phyloP scores from a whole-genome alignment of 768 basidiomycete species.

The Podaxis pistillaris region DNA sequence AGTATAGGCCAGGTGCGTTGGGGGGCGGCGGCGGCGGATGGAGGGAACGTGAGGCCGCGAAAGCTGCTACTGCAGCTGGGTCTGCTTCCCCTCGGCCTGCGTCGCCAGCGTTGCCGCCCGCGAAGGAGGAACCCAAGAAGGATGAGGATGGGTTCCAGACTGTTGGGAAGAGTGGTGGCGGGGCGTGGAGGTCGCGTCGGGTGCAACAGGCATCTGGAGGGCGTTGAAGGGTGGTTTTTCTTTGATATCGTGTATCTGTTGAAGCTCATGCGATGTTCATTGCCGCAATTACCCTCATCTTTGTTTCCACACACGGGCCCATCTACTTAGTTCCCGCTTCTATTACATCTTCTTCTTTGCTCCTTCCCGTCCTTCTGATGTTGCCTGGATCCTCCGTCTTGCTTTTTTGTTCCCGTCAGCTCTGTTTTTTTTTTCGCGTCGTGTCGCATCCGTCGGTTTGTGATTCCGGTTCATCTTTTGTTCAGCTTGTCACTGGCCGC shows the following conservation, averaged over 20 bases:
- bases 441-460: not conserved
- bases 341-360: not conserved
- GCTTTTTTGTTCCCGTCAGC: not conserved
- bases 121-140: conserved; percentile 42
- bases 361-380: not conserved
- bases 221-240: conserved; percentile 11
- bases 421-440: not conserved
- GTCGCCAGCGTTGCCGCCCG: conserved; percentile 33
- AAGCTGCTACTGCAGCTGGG: conserved; percentile 19
- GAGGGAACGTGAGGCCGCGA: conserved; percentile 20
- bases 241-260: not conserved
- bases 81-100: conserved; percentile 25
- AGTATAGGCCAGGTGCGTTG: conserved; percentile 43
- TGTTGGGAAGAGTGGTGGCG: conserved; percentile 29
- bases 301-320: too few species aligned
- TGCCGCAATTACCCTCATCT: not conserved
- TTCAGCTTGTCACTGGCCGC: not conserved
- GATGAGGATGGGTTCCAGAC: conserved; percentile 76
- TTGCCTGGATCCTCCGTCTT: not conserved
- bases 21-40: conserved; percentile 22
- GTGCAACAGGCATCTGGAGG: conserved; percentile 13
- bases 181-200: conserved; percentile 24
- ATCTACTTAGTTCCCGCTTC: not conserved
- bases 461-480: not conserved
- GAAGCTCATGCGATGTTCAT: not conserved